Percentiles rank a stretch among this genome's conserved stretches.
phyloP scores from a whole-genome alignment of 2,329 filamentous ascomycete genomes.

The Fusarium cyanostomum region DNA sequence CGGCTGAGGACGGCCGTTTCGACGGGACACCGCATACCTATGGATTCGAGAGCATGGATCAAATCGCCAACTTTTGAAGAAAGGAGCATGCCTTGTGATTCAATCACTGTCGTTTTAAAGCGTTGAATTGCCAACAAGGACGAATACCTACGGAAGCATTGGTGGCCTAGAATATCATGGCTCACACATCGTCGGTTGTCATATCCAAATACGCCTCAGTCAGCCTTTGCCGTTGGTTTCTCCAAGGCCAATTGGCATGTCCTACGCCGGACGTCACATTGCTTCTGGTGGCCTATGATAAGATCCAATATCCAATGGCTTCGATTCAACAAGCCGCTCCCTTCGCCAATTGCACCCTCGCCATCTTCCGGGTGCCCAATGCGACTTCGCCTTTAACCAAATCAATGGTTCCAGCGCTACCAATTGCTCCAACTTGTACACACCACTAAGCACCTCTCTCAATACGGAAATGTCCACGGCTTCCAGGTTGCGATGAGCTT shows the following conservation, averaged over 20 bases:
- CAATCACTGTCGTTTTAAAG: not conserved
- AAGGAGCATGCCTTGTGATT: constrained; percentile 2
- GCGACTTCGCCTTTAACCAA: constrained; percentile 16
- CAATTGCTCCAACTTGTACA: constrained; percentile 15
- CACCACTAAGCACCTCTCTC: constrained; percentile 27
- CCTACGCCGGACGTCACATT: constrained; percentile 5
- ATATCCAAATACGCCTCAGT: constrained; percentile 11
- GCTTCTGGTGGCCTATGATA: constrained; percentile 11
- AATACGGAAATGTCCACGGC: constrained; percentile 24
- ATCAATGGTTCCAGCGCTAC: constrained; percentile 5
- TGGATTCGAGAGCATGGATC: constrained; percentile 2
- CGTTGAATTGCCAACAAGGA: not conserved
- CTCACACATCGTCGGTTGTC: constrained; percentile 16
- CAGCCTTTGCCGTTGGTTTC: not conserved
- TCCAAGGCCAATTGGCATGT: not conserved
- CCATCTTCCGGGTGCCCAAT: constrained; percentile 23
- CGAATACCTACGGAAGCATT: not conserved
- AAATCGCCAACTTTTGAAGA: not conserved
- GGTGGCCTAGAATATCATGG: not conserved
- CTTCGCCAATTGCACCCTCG: constrained; percentile 20
- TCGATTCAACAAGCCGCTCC: not conserved
- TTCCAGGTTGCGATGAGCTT: not conserved
- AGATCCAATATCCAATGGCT: constrained; percentile 10
- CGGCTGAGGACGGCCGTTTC: constrained; percentile 7
- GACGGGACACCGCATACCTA: constrained; percentile 6